Conservation (phyloP, 2,329 filamentous ascomycete species). For the Curvularia sp. region DNA sequence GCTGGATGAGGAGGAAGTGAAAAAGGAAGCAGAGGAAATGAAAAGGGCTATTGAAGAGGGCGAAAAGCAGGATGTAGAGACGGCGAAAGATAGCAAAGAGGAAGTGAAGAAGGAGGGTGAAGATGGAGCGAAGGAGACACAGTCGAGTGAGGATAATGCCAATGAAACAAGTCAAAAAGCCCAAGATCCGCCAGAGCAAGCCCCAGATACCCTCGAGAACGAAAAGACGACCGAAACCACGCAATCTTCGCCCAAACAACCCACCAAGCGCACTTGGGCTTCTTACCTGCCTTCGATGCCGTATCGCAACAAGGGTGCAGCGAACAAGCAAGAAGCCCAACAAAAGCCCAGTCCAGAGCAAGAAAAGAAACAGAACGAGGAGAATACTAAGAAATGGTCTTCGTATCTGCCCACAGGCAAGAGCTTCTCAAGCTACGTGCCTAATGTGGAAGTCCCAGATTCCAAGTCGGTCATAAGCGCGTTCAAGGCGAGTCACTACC, state of each 20-base stretch:
- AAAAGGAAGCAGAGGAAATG: constrained; percentile 33
- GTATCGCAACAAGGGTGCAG: constrained; percentile 40
- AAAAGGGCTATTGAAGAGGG: constrained; percentile 30
- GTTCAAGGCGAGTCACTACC: constrained; percentile 55
- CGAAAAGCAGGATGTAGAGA: constrained; percentile 14
- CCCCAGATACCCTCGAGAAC: constrained; percentile 33
- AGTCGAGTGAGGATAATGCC: constrained; percentile 2
- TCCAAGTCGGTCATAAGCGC: constrained; percentile 54
- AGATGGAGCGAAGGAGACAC: constrained; percentile 9
- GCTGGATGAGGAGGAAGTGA: constrained; percentile 37
- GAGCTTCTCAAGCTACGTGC: constrained; percentile 58
- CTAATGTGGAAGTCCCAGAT: constrained; percentile 47
- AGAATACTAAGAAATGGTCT: constrained; percentile 53
- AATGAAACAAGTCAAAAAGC: constrained; percentile 17
- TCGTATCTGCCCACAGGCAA: constrained; percentile 58
- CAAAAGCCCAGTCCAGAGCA: constrained; percentile 37
- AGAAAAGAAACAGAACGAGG: constrained; percentile 46
- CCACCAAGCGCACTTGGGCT: constrained; percentile 47
- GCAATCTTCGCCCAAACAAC: constrained; percentile 20
- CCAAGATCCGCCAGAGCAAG: constrained; percentile 42
- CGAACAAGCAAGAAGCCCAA: constrained; percentile 25
- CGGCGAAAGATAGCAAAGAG: constrained; percentile 1
- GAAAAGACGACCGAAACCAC: constrained; percentile 24
- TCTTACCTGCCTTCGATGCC: constrained; percentile 52
- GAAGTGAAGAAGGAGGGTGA: constrained; percentile 15